phyloP scores from a whole-genome alignment of 495 filamentous ascomycete genomes.

The Sphaerosporella brunnea region DNA sequence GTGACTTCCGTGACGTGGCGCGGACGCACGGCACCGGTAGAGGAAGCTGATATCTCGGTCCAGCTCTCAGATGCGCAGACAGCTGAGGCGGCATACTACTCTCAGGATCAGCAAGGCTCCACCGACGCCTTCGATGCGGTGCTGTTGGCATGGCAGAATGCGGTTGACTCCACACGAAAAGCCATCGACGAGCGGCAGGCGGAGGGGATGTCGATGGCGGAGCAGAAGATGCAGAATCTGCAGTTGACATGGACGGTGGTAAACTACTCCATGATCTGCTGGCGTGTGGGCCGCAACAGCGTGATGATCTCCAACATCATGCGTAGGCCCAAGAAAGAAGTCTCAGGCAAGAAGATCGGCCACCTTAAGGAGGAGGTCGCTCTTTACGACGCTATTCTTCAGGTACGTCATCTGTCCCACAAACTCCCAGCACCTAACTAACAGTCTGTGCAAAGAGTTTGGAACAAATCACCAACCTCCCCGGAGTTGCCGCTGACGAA shows the following conservation, averaged over 20 bases:
- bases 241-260: conserved; percentile 85
- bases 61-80: conserved; percentile 41
- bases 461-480: conserved; percentile 73
- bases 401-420: conserved; percentile 28
- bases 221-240: conserved; percentile 76
- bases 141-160: conserved; percentile 80
- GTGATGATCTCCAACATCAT: conserved; percentile 48
- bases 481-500: conserved; percentile 77
- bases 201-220: conserved; percentile 70
- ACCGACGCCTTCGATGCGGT: conserved; percentile 79
- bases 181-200: conserved; percentile 74
- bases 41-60: conserved; percentile 77
- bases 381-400: conserved; percentile 80
- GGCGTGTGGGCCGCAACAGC: conserved; percentile 85
- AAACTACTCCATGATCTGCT: conserved; percentile 80
- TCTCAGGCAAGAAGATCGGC: conserved; percentile 49
- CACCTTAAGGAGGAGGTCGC: conserved; percentile 73
- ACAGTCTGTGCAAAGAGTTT: conserved; percentile 45
- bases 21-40: conserved; percentile 65
- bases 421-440: no score
- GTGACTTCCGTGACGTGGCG: conserved; percentile 76
- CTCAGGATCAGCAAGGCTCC: conserved; percentile 31
- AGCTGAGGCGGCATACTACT: conserved; percentile 32
- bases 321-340: conserved; percentile 34
- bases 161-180: conserved; percentile 76